Evolutionary conservation across 371 early-diverging fungal species (phyloP), one percentile per base, ranked within the genome.

Genomic region (Ordospora colligata): DNA sequence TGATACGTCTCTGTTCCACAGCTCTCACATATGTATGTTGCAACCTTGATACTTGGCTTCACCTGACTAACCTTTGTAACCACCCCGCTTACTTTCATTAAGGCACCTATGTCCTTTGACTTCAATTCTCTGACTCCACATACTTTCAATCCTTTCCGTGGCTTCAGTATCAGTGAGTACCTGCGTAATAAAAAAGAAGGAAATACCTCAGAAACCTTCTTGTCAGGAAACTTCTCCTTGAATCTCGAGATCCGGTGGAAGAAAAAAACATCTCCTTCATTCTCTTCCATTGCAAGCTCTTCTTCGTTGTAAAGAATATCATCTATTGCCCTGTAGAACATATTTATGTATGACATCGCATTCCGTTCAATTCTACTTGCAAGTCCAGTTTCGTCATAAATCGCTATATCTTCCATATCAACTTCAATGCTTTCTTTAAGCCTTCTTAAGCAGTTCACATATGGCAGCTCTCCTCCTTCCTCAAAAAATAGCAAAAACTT

Each of bases 1-100:
- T 97, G 95, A 85, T 94, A 98, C 62, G 93, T 90, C 86, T 98
- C 98, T 83, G 88, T 86, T 12, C 96, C 95, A 86, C 99, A 98
- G 43, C 88, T 86, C 78, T 96, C 96, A 86, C 97, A 98, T 73
- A 89, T 88, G 86, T 93, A 93, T 0, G 94, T 91, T 65, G 91
- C 89, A 71, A 97, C 95, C 25, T 88, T 87, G 51, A 93, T 87
- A 76, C 89, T 87, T 7, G 99, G 99, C 75, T 93, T 93, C 43
- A 96, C 94, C 75, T 94, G 94, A n/a, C 90, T 88, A 43, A 93
- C 92, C 63, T 94, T 90, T 3, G 95, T 95, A 12, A 98, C 91
- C 66, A 97, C 93, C 46, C 96, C 99, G 62, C 91, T 88, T 37
- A 96, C 87, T 2, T 89, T 89, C 1, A 96, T 90, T 67, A 97